phyloP scores from a whole-genome alignment of 1,139 yeast species.

The Magnusiomyces fungicola region DNA sequence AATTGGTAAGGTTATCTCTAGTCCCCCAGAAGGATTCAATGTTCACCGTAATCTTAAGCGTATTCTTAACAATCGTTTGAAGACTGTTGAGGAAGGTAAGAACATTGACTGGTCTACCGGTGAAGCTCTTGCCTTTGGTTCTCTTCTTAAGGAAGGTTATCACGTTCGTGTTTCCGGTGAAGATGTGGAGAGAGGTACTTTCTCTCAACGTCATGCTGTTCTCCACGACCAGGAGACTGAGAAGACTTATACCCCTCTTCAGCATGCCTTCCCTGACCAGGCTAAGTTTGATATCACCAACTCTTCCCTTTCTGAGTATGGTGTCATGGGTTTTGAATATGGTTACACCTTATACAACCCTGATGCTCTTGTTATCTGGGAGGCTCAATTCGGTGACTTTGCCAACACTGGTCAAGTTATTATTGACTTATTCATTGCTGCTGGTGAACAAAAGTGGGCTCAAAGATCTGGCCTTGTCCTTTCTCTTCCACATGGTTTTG shows the following conservation, averaged over 20 bases:
- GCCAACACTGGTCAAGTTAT: constrained; percentile 99
- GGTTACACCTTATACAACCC: constrained; percentile 98
- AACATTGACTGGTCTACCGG: constrained; percentile 99
- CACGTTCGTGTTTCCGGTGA: constrained; percentile 98
- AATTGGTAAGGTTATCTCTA: constrained; percentile 70
- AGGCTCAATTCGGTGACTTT: constrained; percentile 99
- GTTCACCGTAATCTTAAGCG: constrained; percentile 95
- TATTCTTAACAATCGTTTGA: constrained; percentile 80
- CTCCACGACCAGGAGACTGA: constrained; percentile 93
- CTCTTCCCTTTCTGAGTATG: constrained; percentile 97
- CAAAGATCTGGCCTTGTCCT: constrained; percentile 96
- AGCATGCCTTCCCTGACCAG: constrained; percentile 65
- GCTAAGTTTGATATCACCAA: constrained; percentile 85
- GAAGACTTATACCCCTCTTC: constrained; percentile 74
- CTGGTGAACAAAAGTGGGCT: constrained; percentile 98
- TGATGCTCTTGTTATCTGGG: constrained; percentile 97
- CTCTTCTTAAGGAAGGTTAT: constrained; percentile 86
- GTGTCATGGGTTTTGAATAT: constrained; percentile 98
- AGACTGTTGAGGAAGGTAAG: constrained; percentile 81
- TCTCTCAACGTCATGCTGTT: constrained; percentile 98
- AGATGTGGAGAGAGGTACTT: constrained; percentile 99
- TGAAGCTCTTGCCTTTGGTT: constrained; percentile 96
- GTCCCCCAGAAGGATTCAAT: constrained; percentile 81
- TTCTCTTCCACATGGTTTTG: constrained; percentile 98
- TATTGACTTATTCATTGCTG: constrained; percentile 92